Evolutionary conservation across 805 yeast genomes (phyloP).

Genomic region (Monosporozyma siamensis): DNA sequence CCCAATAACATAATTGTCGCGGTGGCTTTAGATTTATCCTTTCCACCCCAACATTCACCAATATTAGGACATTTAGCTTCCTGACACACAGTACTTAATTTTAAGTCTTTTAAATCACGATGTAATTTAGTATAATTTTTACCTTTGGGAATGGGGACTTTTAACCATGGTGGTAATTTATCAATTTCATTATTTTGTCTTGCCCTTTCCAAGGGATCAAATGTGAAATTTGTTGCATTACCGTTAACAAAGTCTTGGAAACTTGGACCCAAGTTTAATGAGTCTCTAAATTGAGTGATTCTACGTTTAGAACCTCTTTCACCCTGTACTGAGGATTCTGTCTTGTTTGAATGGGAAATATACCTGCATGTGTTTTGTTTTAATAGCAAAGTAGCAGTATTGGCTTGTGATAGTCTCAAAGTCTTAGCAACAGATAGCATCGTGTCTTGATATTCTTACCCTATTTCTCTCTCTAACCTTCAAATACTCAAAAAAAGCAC

Average conservation of each 20-base stretch:
- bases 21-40: conserved; percentile 60
- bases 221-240: conserved; percentile 51
- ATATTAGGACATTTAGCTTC: conserved; percentile 99
- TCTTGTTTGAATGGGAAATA: not conserved
- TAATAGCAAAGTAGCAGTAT: too few relatives aligned
- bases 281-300: conserved; percentile 56
- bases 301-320: conserved; percentile 33
- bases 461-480: too few relatives aligned
- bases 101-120: conserved; percentile 78
- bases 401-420: too few relatives aligned
- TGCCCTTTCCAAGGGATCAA: conserved; percentile 74
- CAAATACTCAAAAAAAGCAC: too few relatives aligned
- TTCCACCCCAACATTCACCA: conserved; percentile 99
- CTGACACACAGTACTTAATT: conserved; percentile 92
- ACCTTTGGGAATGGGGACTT: conserved; percentile 96
- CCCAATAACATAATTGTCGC: conserved; percentile 98
- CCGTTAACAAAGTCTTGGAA: conserved; percentile 87
- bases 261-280: conserved; percentile 76
- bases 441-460: too few relatives aligned
- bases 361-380: not conserved
- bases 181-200: conserved; percentile 48
- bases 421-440: not conserved
- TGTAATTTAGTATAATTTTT: conserved; percentile 70
- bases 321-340: not conserved
- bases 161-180: conserved; percentile 86